Evolutionary conservation across 371 early-diverging fungal genomes (phyloP).

Genomic region (Lichtheimia ramosa): DNA sequence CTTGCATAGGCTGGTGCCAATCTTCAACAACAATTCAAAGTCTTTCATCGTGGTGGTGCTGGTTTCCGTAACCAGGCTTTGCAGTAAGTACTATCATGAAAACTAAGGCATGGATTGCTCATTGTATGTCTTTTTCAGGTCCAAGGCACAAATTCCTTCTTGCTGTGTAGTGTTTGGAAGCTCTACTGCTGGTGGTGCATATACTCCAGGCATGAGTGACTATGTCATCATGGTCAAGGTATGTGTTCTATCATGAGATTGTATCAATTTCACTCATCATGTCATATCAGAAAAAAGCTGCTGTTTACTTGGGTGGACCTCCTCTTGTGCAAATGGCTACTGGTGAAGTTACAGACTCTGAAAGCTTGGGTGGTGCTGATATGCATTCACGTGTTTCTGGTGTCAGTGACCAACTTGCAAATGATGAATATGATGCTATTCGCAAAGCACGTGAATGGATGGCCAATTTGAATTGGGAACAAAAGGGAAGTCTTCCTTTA

Average conservation of each 20-base stretch:
- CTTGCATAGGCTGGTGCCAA: constrained; percentile 69
- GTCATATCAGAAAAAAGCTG: constrained; percentile 59
- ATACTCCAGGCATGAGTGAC: constrained; percentile 75
- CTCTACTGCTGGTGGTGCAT: constrained; percentile 81
- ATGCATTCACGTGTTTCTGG: constrained; percentile 76
- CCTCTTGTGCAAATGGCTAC: constrained; percentile 81
- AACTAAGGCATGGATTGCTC: neutral
- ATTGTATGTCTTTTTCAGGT: constrained; percentile 35
- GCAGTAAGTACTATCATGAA: constrained; percentile 30
- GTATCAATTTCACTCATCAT: neutral
- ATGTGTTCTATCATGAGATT: neutral
- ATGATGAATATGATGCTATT: constrained; percentile 68
- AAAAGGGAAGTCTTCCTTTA: constrained; percentile 52
- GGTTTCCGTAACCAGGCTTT: constrained; percentile 67
- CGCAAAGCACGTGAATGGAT: constrained; percentile 68
- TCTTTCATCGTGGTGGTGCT: constrained; percentile 75
- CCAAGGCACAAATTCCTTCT: constrained; percentile 69
- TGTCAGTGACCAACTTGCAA: constrained; percentile 65
- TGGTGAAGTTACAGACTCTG: constrained; percentile 71
- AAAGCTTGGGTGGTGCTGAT: constrained; percentile 74
- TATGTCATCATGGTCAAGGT: constrained; percentile 76
- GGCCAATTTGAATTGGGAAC: constrained; percentile 64
- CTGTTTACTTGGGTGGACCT: constrained; percentile 76
- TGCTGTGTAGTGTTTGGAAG: constrained; percentile 75
- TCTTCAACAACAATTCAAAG: constrained; percentile 69